phyloP scores from a whole-genome alignment of 1,284 basidiomycete species.

The Trichosporon coremiiforme region DNA sequence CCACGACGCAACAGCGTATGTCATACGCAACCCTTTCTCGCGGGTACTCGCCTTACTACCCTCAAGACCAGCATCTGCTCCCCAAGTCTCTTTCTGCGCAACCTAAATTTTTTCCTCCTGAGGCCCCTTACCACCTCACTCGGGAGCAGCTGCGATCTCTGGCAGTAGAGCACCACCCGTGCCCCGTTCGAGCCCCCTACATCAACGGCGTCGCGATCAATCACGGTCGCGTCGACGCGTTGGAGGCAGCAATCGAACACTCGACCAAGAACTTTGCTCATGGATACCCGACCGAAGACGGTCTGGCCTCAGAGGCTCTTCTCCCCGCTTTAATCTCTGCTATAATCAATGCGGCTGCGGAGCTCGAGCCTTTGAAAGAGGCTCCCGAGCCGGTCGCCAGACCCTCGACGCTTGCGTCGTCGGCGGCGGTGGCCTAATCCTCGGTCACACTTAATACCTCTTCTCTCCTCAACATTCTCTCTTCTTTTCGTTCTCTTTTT shows the following conservation, averaged over 20 bases:
- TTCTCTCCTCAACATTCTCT: neutral
- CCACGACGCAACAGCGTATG: neutral
- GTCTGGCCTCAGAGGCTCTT: slow-evolving; percentile 13
- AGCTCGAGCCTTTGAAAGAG: slow-evolving; percentile 10
- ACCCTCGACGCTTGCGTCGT: neutral
- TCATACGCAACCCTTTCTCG: slow-evolving; percentile 7
- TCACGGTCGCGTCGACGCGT: neutral
- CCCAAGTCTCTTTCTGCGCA: slow-evolving; percentile 11
- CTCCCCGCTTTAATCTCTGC: neutral
- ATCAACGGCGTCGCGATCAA: slow-evolving; percentile 15
- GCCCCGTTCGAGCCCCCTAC: slow-evolving; percentile 5
- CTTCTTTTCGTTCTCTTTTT: slow-evolving; percentile 1
- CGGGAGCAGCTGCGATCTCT: slow-evolving; percentile 11
- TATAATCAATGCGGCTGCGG: slow-evolving; percentile 11
- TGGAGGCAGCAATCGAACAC: slow-evolving; percentile 3
- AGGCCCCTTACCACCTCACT: neutral
- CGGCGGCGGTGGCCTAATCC: neutral
- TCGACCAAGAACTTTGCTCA: neutral
- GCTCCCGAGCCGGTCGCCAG: slow-evolving; percentile 6
- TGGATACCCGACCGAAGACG: slow-evolving; percentile 2
- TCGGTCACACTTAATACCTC: slow-evolving; percentile 2
- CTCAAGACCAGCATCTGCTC: neutral
- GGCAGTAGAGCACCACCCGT: slow-evolving; percentile 8
- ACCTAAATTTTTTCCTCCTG: slow-evolving; percentile 6
- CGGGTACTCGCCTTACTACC: slow-evolving; percentile 5